A percentile compares a stretch with the other conserved stretches of the same genome.
phyloP scores from a whole-genome alignment of 805 yeast genomes.

The Candida jianshihensis region DNA sequence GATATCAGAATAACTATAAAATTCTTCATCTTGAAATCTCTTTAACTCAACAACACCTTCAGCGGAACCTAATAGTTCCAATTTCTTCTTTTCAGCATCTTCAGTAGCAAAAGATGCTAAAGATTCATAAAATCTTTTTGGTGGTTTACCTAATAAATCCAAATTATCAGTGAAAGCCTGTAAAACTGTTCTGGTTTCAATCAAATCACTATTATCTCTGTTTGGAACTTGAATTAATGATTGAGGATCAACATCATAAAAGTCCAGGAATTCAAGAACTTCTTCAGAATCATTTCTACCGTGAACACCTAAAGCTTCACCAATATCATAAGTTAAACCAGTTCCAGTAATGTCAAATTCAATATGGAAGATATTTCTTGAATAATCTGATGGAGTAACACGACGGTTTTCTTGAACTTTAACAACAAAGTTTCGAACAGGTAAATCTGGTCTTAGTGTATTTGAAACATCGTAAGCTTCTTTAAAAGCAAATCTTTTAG shows the following conservation, averaged over 20 bases:
- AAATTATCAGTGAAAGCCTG: conserved; percentile 75
- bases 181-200: conserved; percentile 74
- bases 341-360: conserved; percentile 91
- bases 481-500: conserved; percentile 68
- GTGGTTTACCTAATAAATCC: conserved; percentile 92
- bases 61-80: conserved; percentile 60
- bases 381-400: conserved; percentile 83
- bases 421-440: conserved; percentile 77
- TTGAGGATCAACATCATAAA: conserved; percentile 67
- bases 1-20: conserved; percentile 73
- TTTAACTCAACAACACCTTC: conserved; percentile 84
- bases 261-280: conserved; percentile 62
- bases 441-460: conserved; percentile 81
- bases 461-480: conserved; percentile 64
- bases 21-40: conserved; percentile 78
- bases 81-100: conserved; percentile 52
- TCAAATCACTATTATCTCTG: conserved; percentile 47
- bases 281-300: conserved; percentile 68
- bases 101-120: conserved; percentile 69
- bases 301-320: conserved; percentile 95
- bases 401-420: conserved; percentile 89
- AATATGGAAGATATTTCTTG: conserved; percentile 92
- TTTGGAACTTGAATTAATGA: conserved; percentile 65
- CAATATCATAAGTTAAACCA: conserved; percentile 85
- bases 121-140: conserved; percentile 86